These are phyloP conservation scores for Talaromyces thailandensis DNA, from an alignment of 495 filamentous ascomycete genomes.

Conservation along the genomic window DNA sequence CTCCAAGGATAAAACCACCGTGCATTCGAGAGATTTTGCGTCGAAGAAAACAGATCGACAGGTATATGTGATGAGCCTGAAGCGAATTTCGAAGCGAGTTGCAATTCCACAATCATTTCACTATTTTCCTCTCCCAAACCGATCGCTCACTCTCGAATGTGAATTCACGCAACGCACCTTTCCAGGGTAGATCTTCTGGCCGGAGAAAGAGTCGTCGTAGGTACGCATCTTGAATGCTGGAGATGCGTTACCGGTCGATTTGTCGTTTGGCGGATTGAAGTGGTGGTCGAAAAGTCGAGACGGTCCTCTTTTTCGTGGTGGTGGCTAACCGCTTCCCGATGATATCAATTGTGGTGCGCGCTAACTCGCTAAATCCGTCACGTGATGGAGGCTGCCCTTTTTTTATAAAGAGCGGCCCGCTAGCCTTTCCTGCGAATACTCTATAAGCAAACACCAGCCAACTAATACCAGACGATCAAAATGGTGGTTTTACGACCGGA, in stretches of 20 bases:
- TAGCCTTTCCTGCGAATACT: not conserved
- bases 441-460: too few relatives aligned
- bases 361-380: conserved; percentile 39
- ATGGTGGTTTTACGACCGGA: too few relatives aligned
- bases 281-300: conserved; percentile 24
- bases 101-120: not conserved
- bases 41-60: not conserved
- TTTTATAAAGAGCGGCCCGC: conserved; percentile 11
- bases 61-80: not conserved
- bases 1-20: not conserved
- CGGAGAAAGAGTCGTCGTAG: conserved; percentile 97
- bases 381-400: conserved; percentile 40
- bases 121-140: not conserved
- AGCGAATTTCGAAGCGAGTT: not conserved
- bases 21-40: not conserved
- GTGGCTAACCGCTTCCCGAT: conserved; percentile 19
- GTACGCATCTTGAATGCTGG: conserved; percentile 78
- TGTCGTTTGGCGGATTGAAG: conserved; percentile 36
- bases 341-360: conserved; percentile 41
- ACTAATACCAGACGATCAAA: too few relatives aligned
- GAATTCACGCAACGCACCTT: conserved; percentile 65
- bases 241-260: conserved; percentile 37
- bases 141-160: not conserved
- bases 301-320: conserved; percentile 1
- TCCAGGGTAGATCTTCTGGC: conserved; percentile 97